These are phyloP conservation scores for Rusavskia elegans DNA, from an alignment of 495 filamentous ascomycete species.

Conservation along the genomic window DNA sequence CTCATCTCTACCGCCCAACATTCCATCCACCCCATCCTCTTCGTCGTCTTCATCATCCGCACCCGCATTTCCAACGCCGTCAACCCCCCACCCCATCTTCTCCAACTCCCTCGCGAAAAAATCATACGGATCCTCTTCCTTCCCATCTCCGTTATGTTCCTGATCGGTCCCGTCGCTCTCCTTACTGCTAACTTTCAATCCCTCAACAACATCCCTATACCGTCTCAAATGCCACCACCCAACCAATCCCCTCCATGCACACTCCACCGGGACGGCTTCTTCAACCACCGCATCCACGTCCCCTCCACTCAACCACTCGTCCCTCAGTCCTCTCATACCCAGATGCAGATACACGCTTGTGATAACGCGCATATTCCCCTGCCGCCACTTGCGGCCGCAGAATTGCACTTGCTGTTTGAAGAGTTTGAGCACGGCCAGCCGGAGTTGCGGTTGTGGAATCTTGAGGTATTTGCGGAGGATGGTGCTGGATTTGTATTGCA, in stretches of 20 bases:
- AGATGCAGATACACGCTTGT: constrained; percentile 92
- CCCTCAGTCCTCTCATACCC: constrained; percentile 64
- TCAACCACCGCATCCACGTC: constrained; percentile 89
- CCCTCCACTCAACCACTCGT: constrained; percentile 86
- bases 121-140: constrained; percentile 61
- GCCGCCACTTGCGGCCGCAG: constrained; percentile 94
- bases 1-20: neutral
- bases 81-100: constrained; percentile 48
- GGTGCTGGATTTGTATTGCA: constrained; percentile 83
- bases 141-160: neutral
- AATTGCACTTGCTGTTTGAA: constrained; percentile 98
- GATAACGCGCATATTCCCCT: constrained; percentile 96
- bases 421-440: constrained; percentile 88
- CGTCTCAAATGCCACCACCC: constrained; percentile 81
- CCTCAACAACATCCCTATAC: constrained; percentile 69
- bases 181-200: constrained; percentile 18
- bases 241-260: constrained; percentile 70
- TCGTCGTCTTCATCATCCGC: constrained; percentile 28
- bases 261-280: constrained; percentile 77
- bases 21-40: constrained; percentile 26
- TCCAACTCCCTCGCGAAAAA: constrained; percentile 86
- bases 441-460: constrained; percentile 71
- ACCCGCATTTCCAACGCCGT: constrained; percentile 21
- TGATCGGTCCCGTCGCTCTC: neutral
- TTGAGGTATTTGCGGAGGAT: constrained; percentile 82